Conservation (phyloP, 2,329 filamentous ascomycete genomes). For the Akanthomyces dipterigenus region DNA sequence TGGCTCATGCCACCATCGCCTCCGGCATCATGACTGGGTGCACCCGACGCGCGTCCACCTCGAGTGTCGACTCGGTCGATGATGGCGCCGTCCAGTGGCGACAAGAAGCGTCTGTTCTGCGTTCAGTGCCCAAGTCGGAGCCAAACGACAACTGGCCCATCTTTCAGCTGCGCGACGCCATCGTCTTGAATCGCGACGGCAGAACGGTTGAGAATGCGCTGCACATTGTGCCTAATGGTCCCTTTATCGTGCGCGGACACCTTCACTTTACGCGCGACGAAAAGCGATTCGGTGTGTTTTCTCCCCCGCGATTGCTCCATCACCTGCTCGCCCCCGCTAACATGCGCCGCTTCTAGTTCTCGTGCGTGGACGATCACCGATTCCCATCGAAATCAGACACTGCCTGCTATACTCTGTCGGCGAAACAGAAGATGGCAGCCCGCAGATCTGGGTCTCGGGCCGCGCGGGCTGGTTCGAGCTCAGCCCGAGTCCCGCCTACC, state of each 20-base stretch:
- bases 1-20: slow-evolving; percentile 7
- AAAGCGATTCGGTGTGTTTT: slow-evolving; percentile 29
- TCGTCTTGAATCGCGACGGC: slow-evolving; percentile 49
- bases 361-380: slow-evolving; percentile 24
- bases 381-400: slow-evolving; percentile 47
- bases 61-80: slow-evolving; percentile 38
- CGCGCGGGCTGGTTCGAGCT: slow-evolving; percentile 64
- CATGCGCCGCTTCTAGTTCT: slow-evolving; percentile 19
- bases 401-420: slow-evolving; percentile 47
- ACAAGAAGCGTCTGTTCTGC: slow-evolving; percentile 29
- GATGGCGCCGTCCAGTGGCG: slow-evolving; percentile 28
- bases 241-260: slow-evolving; percentile 54
- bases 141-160: slow-evolving; percentile 50
- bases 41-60: slow-evolving; percentile 36
- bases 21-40: slow-evolving; percentile 30
- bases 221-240: slow-evolving; percentile 50
- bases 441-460: slow-evolving; percentile 55
- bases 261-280: slow-evolving; percentile 43
- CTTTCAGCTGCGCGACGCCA: slow-evolving; percentile 55
- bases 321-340: background rate
- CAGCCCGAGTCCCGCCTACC: slow-evolving; percentile 51
- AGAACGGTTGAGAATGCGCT: slow-evolving; percentile 54
- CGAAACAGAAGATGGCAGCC: slow-evolving; percentile 39
- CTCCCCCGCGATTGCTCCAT: background rate
- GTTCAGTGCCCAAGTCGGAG: slow-evolving; percentile 19